Percentiles rank a stretch among this genome's conserved stretches.
phyloP scores from a whole-genome alignment of 2,329 filamentous ascomycete species.

The Elsinoe batatas region DNA sequence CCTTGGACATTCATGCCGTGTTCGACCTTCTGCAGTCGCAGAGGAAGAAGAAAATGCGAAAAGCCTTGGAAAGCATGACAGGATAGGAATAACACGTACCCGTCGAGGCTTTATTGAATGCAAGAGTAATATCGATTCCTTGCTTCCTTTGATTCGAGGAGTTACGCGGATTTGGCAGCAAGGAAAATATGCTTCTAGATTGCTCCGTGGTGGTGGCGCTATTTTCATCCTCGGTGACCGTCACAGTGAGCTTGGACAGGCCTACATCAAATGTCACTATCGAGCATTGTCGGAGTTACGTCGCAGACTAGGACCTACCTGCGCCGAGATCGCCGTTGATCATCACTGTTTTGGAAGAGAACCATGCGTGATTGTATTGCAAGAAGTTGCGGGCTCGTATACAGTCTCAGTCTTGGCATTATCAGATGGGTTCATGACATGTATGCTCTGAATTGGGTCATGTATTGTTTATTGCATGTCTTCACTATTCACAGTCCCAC shows the following conservation, averaged over 20 bases:
- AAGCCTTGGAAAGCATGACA: not conserved
- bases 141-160: not conserved
- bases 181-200: not conserved
- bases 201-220: not conserved
- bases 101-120: constrained; percentile 26
- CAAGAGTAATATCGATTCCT: constrained; percentile 26
- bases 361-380: not conserved
- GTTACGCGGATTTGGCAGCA: not conserved
- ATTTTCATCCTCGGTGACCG: not conserved
- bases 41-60: not conserved
- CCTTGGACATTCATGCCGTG: too few relatives aligned
- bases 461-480: not conserved
- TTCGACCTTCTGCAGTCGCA: not conserved
- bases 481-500: not conserved
- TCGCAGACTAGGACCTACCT: constrained; percentile 12
- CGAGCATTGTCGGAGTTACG: not conserved
- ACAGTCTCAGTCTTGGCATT: not conserved
- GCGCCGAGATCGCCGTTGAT: constrained; percentile 17
- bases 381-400: too few relatives aligned
- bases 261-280: not conserved
- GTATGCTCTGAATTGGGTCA: not conserved
- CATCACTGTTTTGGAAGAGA: constrained; percentile 14
- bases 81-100: constrained; percentile 15
- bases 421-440: not conserved
- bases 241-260: constrained; percentile 1